Base-by-base conservation (phyloP, 2,329 filamentous ascomycete species). In the Lecanoromycetidae sp. region DNA sequence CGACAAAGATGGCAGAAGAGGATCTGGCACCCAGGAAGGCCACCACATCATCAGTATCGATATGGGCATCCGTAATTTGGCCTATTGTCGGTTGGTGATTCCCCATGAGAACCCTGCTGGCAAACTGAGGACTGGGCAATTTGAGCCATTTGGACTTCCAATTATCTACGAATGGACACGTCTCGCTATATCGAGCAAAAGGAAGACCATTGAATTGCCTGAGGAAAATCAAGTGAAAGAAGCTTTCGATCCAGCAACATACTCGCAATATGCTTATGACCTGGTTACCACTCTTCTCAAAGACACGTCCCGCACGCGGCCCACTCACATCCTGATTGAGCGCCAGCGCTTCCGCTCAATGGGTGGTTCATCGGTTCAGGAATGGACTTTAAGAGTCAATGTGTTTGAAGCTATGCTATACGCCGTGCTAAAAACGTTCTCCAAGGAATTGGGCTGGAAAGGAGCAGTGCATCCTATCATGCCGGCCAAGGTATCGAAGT, bases 311-410 rank as follows among this genome's bases (percentile, higher is more conserved):
- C 52, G 60, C 0, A 70, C 79, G 46, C 61, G 69, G 0, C 84
- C 85, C 0, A 79, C 78, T 3, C 73, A 82, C 44, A 69, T 93
- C 25, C 67, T 91, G 1, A 87, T 93, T 48, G 77, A 81, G 57
- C 69, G 75, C 1, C 77, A 81, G 54, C 70, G 77, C 9, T 80
- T 70, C 47, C 79, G 86, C 2, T 80, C 77, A 2, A 73, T 71
- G n/a, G 76, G 82, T 7, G 71, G 67, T 0, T 66, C 75, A 0
- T 74, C 78, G 0, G 78, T 93, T 1, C 76, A 80, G 50, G 84
- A 93, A 63, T 93, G 86, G 86, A 90, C 85, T 3, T 61, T 91
- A 33, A 71, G 84, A 1, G 85, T 93, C 7, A 90, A 90, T 55
- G 80, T 83, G 57, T 73, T 93, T 19, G 86, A 93, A 61, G 77